Percentiles rank a stretch among this genome's conserved stretches.
phyloP scores from a whole-genome alignment of 2,329 filamentous ascomycete genomes.

The Cadophora gregata region DNA sequence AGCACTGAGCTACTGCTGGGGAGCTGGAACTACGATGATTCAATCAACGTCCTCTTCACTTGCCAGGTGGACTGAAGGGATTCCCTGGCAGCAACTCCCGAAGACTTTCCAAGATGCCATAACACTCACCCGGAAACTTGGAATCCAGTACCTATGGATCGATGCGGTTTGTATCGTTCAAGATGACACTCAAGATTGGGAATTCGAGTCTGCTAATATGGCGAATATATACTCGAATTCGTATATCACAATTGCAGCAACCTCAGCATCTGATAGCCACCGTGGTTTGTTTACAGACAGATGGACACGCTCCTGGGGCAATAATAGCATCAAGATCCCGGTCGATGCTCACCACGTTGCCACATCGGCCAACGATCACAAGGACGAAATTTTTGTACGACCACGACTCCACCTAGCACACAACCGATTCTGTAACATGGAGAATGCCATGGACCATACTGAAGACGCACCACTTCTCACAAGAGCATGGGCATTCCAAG shows the following conservation, averaged over 20 bases:
- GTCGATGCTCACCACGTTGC: background rate
- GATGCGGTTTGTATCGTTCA: constrained; percentile 4
- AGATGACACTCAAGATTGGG: constrained; percentile 10
- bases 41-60: background rate
- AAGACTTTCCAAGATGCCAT: constrained; percentile 2
- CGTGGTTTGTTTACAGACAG: background rate
- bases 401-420: background rate
- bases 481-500: constrained; percentile 1
- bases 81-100: background rate
- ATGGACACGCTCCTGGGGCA: background rate
- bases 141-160: background rate
- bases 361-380: background rate
- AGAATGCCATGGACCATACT: background rate
- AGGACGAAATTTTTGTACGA: background rate
- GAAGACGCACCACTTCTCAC: background rate
- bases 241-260: constrained; percentile 1
- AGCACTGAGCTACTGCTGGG: constrained; percentile 11
- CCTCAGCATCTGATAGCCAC: background rate
- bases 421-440: constrained; percentile 4
- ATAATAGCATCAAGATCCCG: background rate
- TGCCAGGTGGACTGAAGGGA: background rate
- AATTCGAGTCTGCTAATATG: background rate
- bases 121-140: background rate
- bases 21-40: background rate
- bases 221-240: constrained; percentile 12